phyloP scores from a whole-genome alignment of 371 early-diverging fungal species.

The Capniomyces stellatus region DNA sequence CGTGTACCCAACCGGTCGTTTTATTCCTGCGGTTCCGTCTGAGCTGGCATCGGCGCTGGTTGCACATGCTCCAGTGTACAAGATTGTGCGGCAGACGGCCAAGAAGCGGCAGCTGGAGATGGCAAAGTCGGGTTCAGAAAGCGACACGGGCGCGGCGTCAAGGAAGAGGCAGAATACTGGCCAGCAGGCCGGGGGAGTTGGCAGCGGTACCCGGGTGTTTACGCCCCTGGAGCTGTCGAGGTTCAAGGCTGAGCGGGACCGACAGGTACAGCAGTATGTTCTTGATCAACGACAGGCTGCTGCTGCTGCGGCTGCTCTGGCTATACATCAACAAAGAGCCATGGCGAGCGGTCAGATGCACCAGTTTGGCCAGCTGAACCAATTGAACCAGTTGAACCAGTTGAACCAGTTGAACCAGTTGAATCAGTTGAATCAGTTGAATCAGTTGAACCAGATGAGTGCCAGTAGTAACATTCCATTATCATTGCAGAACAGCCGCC shows the following conservation, averaged over 20 bases:
- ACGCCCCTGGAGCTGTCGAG: slow-evolving; percentile 53
- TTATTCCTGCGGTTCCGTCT: background rate
- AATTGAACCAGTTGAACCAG: too few relatives aligned
- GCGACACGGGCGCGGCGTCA: background rate
- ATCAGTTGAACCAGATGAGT: too few relatives aligned
- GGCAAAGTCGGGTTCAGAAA: background rate
- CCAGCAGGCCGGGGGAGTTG: background rate
- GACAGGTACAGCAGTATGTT: slow-evolving; percentile 42
- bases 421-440: too few relatives aligned
- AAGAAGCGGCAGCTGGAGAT: background rate
- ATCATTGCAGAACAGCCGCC: too few relatives aligned
- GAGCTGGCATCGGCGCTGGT: background rate
- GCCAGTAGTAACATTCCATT: too few relatives aligned
- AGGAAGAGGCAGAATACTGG: background rate
- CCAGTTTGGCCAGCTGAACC: too few relatives aligned
- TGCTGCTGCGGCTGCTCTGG: slow-evolving; percentile 32
- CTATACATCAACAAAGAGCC: slow-evolving; percentile 6
- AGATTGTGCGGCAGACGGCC: background rate
- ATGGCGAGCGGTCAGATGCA: background rate
- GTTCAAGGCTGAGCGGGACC: slow-evolving; percentile 51
- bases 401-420: too few relatives aligned
- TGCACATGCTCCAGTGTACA: background rate
- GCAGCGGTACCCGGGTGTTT: slow-evolving; percentile 12
- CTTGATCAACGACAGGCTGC: slow-evolving; percentile 44
- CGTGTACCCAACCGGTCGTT: background rate